A percentile compares a stretch with the other conserved stretches of the same genome.
These are phyloP conservation scores for Wallemia ichthyophaga DNA, from an alignment of 1,284 basidiomycete genomes.

Conservation along the genomic window DNA sequence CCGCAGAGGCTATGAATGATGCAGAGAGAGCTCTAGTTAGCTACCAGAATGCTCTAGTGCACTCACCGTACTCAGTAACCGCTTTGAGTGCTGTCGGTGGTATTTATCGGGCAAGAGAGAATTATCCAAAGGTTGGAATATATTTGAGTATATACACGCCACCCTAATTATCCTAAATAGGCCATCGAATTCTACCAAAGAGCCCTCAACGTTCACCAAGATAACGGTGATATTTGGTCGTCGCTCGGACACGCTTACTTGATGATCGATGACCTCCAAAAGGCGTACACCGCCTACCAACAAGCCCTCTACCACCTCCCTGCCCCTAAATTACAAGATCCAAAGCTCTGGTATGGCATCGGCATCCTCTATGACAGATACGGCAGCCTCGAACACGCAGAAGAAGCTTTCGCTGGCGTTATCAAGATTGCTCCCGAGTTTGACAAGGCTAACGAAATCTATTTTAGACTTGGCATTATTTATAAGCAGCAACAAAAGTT, in stretches of 20 bases:
- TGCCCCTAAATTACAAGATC: conserved; percentile 74
- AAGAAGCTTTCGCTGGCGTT: conserved; percentile 90
- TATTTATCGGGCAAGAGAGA: conserved; percentile 24
- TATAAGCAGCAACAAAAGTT: conserved; percentile 98
- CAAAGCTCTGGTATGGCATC: conserved; percentile 97
- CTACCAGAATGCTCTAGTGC: conserved; percentile 69
- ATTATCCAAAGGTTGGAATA: conserved; percentile 16
- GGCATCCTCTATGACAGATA: conserved; percentile 96
- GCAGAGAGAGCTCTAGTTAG: conserved; percentile 59
- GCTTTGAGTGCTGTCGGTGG: conserved; percentile 62
- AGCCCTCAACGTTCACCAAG: conserved; percentile 55
- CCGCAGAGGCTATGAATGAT: conserved; percentile 71
- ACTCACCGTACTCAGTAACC: conserved; percentile 60
- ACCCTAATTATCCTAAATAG: conserved; percentile 16
- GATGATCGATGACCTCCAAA: conserved; percentile 97
- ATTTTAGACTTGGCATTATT: conserved; percentile 92
- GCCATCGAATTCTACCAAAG: conserved; percentile 86
- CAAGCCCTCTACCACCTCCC: conserved; percentile 85
- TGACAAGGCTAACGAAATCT: conserved; percentile 95
- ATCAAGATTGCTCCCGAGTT: conserved; percentile 80
- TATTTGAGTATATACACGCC: not conserved
- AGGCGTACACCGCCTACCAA: conserved; percentile 94
- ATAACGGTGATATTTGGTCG: conserved; percentile 84
- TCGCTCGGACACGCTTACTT: conserved; percentile 85
- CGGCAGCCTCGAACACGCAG: conserved; percentile 88